Base-by-base conservation (phyloP, 2,329 filamentous ascomycete species). In the Colletotrichum cuscutae region DNA sequence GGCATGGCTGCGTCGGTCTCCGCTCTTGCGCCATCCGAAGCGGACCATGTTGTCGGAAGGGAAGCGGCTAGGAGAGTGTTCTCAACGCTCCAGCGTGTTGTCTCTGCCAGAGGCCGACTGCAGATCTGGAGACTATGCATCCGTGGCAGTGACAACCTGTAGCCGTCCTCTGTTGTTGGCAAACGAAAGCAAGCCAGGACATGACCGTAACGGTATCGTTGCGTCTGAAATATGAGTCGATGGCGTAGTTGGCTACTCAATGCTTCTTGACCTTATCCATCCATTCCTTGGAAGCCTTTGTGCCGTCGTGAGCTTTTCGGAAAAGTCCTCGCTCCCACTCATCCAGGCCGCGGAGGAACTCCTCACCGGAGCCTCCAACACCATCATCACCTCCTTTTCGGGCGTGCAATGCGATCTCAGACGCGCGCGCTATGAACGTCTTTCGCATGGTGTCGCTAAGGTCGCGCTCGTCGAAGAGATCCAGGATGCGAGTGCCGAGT, bases 281-380 rank as follows among this genome's bases (percentile, higher is more conserved):
- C 92, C 93, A 95, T 75, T 91, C 88, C 76, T 91, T 92, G 37
- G 90, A 88, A 8, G 89, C 86, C 81, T 93, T 95, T 2, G 91
- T 88, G 19, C 93, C 92, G 75, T 95, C 93, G 79, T 95, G 94
- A 1, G 92, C 91, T 72, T 89, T 90, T 58, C 92, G 88, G 79
- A 96, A 96, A 75, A 96, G 76, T 72, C 88, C 89, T 77, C 95
- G 89, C 85, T 99, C 97, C 82, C 91, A 95, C 84, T 98, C 95
- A 79, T 98, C 97, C 68, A 99, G 82, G 0, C 95, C 95, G 35
- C 94, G 88, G 77, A 98, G 85, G 77, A 98, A 98, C 76, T 98
- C 95, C 70, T 92, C 91, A 2, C 91, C 92, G 85, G 92, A 77
- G 82, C 89, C 84, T 85, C 89, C 83, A 13, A 88, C 84, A 32